Conservation (phyloP, 2,329 filamentous ascomycete species). For the Capronia americana region DNA sequence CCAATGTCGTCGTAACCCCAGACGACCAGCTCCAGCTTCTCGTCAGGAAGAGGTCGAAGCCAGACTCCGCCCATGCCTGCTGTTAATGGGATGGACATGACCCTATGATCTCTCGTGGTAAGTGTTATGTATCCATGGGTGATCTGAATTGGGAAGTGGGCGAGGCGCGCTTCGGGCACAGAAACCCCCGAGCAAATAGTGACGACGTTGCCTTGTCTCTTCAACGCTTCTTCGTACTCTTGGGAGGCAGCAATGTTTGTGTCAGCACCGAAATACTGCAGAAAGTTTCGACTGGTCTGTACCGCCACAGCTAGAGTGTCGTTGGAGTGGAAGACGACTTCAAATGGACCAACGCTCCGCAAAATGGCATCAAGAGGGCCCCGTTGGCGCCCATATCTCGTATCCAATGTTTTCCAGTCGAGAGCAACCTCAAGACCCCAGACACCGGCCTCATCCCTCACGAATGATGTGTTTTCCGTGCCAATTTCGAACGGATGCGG, state of each 20-base stretch:
- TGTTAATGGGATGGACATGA: constrained; percentile 43
- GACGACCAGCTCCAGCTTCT: constrained; percentile 61
- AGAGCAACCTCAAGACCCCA: constrained; percentile 39
- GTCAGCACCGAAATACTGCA: constrained; percentile 65
- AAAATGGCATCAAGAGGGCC: constrained; percentile 62
- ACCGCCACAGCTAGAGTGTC: constrained; percentile 51
- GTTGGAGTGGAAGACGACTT: constrained; percentile 36
- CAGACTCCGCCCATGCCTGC: constrained; percentile 58
- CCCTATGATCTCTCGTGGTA: constrained; percentile 33
- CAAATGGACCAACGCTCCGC: constrained; percentile 46
- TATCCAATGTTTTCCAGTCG: constrained; percentile 41
- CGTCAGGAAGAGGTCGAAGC: constrained; percentile 55
- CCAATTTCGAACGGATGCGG: constrained; percentile 34
- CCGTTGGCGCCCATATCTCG: constrained; percentile 56
- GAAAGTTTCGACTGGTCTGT: constrained; percentile 63
- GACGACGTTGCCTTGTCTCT: constrained; percentile 55
- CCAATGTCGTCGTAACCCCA: constrained; percentile 60
- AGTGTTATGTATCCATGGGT: constrained; percentile 24
- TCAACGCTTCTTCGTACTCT: constrained; percentile 12
- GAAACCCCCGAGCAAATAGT: constrained; percentile 41
- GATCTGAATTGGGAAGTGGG: constrained; percentile 42
- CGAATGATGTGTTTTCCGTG: constrained; percentile 38
- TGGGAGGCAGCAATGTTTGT: constrained; percentile 46
- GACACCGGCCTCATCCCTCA: constrained; percentile 34
- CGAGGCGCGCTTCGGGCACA: constrained; percentile 34